These are phyloP conservation scores for Striga hermonthica DNA, from an alignment of 305 asterid species.

Conservation along the genomic window DNA sequence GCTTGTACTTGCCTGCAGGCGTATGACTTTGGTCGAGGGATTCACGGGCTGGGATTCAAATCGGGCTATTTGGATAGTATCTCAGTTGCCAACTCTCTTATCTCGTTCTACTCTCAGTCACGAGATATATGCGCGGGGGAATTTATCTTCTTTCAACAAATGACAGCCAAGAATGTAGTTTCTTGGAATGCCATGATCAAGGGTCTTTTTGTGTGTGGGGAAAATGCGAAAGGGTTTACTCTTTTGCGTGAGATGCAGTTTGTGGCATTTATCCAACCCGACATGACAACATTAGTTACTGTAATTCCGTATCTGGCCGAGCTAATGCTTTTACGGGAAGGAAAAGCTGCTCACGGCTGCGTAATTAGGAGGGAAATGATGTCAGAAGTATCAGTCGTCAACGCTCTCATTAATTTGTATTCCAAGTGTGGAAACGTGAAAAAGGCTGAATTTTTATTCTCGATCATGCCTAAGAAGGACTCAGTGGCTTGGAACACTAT, in stretches of 20 bases:
- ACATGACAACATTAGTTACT: conserved; percentile 51
- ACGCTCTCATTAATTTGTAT: conserved; percentile 60
- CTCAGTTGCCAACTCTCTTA: conserved; percentile 58
- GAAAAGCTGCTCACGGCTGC: conserved; percentile 61
- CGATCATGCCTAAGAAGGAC: conserved; percentile 46
- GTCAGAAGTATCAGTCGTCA: conserved; percentile 37
- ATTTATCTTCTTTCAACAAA: conserved; percentile 43
- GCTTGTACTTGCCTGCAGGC: conserved; percentile 50
- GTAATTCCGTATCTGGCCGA: conserved; percentile 51
- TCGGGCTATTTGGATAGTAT: conserved; percentile 41
- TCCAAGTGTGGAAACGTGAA: conserved; percentile 38
- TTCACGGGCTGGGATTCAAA: conserved; percentile 55
- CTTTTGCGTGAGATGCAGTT: conserved; percentile 52
- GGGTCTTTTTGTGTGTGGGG: conserved; percentile 44
- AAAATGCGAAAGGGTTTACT: conserved; percentile 37
- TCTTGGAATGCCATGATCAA: conserved; percentile 73
- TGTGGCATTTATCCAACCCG: conserved; percentile 42
- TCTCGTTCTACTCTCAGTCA: conserved; percentile 52
- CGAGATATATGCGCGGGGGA: conserved; percentile 40
- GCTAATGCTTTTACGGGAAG: conserved; percentile 42
- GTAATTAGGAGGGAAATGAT: conserved; percentile 46
- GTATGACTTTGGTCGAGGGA: conserved; percentile 39
- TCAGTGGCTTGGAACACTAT: conserved; percentile 64
- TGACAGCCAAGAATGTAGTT: conserved; percentile 45
- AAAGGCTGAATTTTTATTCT: conserved; percentile 45